Evolutionary conservation across 83 land plant genomes (phyloP), one percentile per base, ranked within the genome.

Genomic region (Isoetes engelmannii): DNA sequence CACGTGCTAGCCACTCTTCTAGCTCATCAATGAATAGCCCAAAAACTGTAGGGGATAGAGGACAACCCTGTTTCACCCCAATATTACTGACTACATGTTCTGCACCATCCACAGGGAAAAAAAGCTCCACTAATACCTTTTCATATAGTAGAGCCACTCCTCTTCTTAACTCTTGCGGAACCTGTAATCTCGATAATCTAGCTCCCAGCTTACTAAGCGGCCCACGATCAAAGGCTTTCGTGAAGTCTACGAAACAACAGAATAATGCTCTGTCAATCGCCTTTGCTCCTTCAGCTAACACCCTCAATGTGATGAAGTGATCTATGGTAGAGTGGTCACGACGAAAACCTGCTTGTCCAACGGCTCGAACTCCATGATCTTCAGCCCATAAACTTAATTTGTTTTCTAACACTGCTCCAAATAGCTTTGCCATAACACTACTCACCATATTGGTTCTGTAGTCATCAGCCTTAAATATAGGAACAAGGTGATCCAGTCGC

Each of bases 41-140:
- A 57, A 57, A 57, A 57, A 37, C n/a, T 5, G 60, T 57, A 4
- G 60, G 60, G 7, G 60, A 57, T 19, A 57, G 60, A 5, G 60
- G 60, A 37, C 7, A 57, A 5, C 60, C 60, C 21, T 57, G 60
- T 37, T 57, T n/a, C n/a, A n/a, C n/a, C n/a, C n/a, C n/a, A n/a
- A n/a, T n/a, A n/a, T n/a, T n/a, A n/a, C n/a, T n/a, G n/a, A n/a
- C n/a, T n/a, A n/a, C n/a, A n/a, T n/a, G n/a, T n/a, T n/a, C n/a
- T n/a, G n/a, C n/a, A n/a, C n/a, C n/a, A n/a, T n/a, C n/a, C n/a
- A n/a, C n/a, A n/a, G n/a, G n/a, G n/a, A n/a, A n/a, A 57, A 37
- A 5, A 57, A 57, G 4, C 5, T 19, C 5, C 5, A 18, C 60
- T 57, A 37, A 57, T 57, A 57, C 6, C 6, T 37, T 37, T 5